Conservation (phyloP, 2,329 filamentous ascomycete species). For the Fusarium lyarnte region DNA sequence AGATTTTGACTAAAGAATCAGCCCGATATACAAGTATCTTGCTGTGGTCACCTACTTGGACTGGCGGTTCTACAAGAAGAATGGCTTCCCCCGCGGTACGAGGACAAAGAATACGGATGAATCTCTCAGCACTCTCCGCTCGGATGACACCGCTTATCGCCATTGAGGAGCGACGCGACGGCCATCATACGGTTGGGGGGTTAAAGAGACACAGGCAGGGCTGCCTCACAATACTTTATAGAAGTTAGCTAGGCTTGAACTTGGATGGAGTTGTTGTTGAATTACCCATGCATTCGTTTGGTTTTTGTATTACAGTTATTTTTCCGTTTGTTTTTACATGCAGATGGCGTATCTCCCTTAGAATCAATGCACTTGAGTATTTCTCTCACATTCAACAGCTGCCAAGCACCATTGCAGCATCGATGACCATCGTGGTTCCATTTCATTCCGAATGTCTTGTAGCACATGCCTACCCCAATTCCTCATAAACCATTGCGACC, state of each 20-base stretch:
- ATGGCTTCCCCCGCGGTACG: neutral
- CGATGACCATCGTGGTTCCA: constrained; percentile 9
- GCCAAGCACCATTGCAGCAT: constrained; percentile 26
- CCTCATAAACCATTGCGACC: constrained; percentile 21
- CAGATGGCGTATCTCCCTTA: neutral
- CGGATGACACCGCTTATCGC: neutral
- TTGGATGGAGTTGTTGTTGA: neutral
- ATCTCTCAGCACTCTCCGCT: neutral
- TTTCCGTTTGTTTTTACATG: neutral
- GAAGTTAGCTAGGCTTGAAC: neutral
- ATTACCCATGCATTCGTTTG: neutral
- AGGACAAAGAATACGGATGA: neutral
- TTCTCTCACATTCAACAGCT: neutral
- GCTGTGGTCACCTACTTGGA: neutral
- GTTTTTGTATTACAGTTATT: neutral
- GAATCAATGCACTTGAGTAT: neutral
- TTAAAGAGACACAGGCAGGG: neutral
- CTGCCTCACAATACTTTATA: too few species aligned
- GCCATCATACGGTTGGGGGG: neutral
- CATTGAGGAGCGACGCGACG: neutral
- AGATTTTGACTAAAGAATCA: neutral
- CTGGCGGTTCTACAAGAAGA: constrained; percentile 11
- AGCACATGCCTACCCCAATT: constrained; percentile 24
- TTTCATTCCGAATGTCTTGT: neutral
- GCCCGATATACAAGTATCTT: neutral